phyloP scores from a whole-genome alignment of 495 filamentous ascomycete species.

The Penicillium coffeae region DNA sequence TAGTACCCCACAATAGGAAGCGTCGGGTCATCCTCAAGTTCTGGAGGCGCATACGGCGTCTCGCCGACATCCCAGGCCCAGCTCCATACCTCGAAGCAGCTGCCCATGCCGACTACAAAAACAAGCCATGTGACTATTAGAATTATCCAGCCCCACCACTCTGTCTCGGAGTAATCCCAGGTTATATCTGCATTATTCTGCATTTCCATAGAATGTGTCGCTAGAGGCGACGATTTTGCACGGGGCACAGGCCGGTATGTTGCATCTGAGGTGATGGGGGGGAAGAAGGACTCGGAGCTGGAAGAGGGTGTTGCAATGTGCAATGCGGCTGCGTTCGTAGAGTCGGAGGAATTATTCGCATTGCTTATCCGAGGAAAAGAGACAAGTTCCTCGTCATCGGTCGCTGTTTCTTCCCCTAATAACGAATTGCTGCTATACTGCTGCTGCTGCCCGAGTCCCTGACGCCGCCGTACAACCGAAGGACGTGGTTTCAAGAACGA shows the following conservation, averaged over 20 bases:
- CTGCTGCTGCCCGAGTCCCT: conserved; percentile 39
- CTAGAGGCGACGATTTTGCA: conserved; percentile 58
- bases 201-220: conserved; percentile 39
- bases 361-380: conserved; percentile 46
- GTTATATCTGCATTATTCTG: conserved; percentile 40
- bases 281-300: conserved; percentile 67
- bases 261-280: conserved; percentile 32
- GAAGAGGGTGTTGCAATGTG: conserved; percentile 49
- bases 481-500: conserved; percentile 21
- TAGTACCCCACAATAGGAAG: conserved; percentile 96
- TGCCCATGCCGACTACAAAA: conserved; percentile 93
- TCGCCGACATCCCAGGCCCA: conserved; percentile 99
- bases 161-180: conserved; percentile 89
- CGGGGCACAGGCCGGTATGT: conserved; percentile 41
- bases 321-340: conserved; percentile 14
- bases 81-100: conserved; percentile 94
- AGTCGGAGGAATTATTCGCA: conserved; percentile 17
- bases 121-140: conserved; percentile 87
- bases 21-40: conserved; percentile 88
- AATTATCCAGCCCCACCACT: conserved; percentile 95
- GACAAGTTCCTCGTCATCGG: conserved; percentile 74
- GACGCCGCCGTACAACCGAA: conserved; percentile 22
- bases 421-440: conserved; percentile 29
- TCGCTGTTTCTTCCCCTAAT: conserved; percentile 64
- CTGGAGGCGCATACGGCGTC: conserved; percentile 87